phyloP scores from a whole-genome alignment of 2,329 filamentous ascomycete species.

The Cercospora beticola region DNA sequence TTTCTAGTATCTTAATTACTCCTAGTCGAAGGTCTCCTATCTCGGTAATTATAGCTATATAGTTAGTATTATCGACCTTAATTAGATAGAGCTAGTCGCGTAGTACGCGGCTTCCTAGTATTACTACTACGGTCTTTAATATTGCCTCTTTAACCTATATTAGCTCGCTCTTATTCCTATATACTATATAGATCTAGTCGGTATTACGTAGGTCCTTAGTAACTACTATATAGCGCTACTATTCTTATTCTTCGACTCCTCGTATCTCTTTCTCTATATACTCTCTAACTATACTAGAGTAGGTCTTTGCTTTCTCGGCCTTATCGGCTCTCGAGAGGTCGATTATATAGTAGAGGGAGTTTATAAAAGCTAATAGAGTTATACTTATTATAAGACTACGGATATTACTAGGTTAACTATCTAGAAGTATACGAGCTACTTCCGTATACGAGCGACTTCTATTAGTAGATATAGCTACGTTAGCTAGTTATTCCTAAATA shows the following conservation, averaged over 20 bases:
- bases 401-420: no score
- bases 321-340: no score
- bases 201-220: not conserved
- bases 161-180: not conserved
- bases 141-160: not conserved
- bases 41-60: not conserved
- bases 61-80: not conserved
- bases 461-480: no score
- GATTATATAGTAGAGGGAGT: no score
- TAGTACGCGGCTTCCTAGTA: not conserved
- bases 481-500: no score
- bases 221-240: not conserved
- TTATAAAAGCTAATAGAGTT: no score
- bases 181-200: not conserved
- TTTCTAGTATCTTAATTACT: not conserved
- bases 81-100: not conserved
- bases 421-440: no score
- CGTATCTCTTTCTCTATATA: not conserved
- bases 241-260: not conserved
- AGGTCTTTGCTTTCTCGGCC: no score
- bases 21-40: not conserved
- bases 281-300: no score
- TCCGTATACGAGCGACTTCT: no score
- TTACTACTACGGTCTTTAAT: not conserved
- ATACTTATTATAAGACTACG: no score